A percentile compares a stretch with the other conserved stretches of the same genome.
Conservation (phyloP, 352 stramenopile species). For the Pythium oligandrum region DNA sequence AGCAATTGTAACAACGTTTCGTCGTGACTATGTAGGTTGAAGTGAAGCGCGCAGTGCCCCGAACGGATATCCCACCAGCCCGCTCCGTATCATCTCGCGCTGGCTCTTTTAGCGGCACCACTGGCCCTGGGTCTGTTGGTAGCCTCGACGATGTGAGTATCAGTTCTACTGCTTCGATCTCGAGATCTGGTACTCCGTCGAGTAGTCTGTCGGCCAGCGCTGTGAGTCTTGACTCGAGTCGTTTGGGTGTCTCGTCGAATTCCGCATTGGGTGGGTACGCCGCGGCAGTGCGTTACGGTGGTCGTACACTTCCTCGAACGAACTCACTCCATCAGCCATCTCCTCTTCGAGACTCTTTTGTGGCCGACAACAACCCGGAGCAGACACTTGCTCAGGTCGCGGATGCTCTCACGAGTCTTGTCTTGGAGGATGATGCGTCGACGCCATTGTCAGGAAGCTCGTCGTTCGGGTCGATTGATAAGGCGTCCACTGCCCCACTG, state of each 20-base stretch:
- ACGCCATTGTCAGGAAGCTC: slow-evolving; percentile 45
- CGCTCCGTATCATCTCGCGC: slow-evolving; percentile 69
- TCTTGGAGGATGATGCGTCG: slow-evolving; percentile 46
- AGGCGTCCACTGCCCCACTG: slow-evolving; percentile 26
- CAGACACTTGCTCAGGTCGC: slow-evolving; percentile 36
- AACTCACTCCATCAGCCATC: slow-evolving; percentile 26
- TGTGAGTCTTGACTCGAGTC: slow-evolving; percentile 19
- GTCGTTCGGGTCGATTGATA: slow-evolving; percentile 52
- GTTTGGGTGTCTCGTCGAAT: slow-evolving; percentile 28
- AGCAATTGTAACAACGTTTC: neutral
- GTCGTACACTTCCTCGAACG: slow-evolving; percentile 31
- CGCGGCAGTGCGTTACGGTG: slow-evolving; percentile 72
- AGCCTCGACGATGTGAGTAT: slow-evolving; percentile 64
- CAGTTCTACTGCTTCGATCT: slow-evolving; percentile 43
- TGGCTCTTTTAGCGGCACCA: slow-evolving; percentile 74
- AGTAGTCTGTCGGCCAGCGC: slow-evolving; percentile 40
- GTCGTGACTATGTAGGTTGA: slow-evolving; percentile 36
- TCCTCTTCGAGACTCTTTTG: slow-evolving; percentile 10
- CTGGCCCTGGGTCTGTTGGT: slow-evolving; percentile 62
- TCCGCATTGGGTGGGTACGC: slow-evolving; percentile 69
- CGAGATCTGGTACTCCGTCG: slow-evolving; percentile 52
- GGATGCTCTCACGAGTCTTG: slow-evolving; percentile 65
- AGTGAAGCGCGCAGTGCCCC: slow-evolving; percentile 81
- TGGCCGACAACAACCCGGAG: slow-evolving; percentile 13
- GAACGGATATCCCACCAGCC: slow-evolving; percentile 73